Evolutionary conservation across 495 filamentous ascomycete species (phyloP), one percentile per base, ranked within the genome.

Genomic region (Hyaloscypha variabilis): DNA sequence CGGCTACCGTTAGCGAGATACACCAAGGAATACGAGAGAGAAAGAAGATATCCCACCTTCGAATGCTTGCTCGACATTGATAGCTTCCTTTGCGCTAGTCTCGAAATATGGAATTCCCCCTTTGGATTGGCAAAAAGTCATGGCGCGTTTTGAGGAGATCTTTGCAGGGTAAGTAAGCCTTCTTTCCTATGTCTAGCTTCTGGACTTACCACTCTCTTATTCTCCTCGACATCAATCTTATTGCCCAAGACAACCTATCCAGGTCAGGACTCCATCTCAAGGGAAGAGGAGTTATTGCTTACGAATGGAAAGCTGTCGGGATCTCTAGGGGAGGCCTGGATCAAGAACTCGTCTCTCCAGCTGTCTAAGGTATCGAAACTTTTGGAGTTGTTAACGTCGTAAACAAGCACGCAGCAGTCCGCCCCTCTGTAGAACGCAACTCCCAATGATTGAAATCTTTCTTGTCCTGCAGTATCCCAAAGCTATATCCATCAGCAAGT

Each of bases 321-420:
- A 73, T 98, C 96, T 74, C 94, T 87, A 13, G 96, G 95, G 67
- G 91, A 96, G 4, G 95, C 95, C 77, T 99, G 95, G 69, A 99
- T 97, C 69, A 99, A 77, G 77, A 99, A 99, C 75, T 99, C 95
- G 76, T 99, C 95, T 71, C 95, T 85, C 95, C 95, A 99, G 79
- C 91, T 96, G 73, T 99, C 96, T 36, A 99, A 85, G 13, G 94
- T 94, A 77, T 99, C 95, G 76, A 99, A 99, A 76, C 92, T 96
- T 85, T 98, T 98, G 49, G 93, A 90, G 77, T 97, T 98, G 79
- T 98, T 99, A 74, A 99, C 95, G 74, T 99, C 95, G 79, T 94
- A 99, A 28, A 98, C 95, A 30, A 99, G 81, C 39, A 99, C 95
- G 77, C 95, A 99, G 85, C 95, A 99, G 80, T 99, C 95, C 65